These are phyloP conservation scores for Ceratocystis harringtonii DNA, from an alignment of 2,329 filamentous ascomycete genomes.

Conservation along the genomic window DNA sequence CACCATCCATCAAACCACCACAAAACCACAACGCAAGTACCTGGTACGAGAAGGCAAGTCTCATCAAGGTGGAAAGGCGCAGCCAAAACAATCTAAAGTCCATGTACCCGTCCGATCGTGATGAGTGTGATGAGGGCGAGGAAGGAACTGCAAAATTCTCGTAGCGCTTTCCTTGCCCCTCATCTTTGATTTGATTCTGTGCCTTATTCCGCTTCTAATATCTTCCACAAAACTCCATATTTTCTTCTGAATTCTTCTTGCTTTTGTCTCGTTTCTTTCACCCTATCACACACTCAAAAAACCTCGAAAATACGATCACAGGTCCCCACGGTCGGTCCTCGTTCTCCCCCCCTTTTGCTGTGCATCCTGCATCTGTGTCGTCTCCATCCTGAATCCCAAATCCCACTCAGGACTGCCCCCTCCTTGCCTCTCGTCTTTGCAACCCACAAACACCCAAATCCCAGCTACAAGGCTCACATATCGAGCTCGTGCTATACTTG, in stretches of 20 bases:
- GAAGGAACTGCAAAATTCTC: background rate
- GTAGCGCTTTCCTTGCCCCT: background rate
- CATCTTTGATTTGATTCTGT: background rate
- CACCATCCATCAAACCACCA: background rate
- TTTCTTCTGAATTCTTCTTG: background rate
- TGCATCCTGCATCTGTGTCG: background rate
- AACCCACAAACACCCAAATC: background rate
- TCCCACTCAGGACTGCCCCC: background rate
- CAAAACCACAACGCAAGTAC: background rate
- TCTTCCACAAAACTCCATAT: background rate
- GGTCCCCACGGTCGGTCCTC: background rate
- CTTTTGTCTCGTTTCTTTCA: background rate
- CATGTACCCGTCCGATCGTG: background rate
- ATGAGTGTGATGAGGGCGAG: background rate
- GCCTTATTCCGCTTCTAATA: background rate
- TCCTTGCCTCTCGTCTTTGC: too few relatives aligned
- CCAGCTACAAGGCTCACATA: background rate
- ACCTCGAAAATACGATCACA: background rate
- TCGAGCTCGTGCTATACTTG: background rate
- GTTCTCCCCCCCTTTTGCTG: background rate
- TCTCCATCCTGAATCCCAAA: slow-evolving; percentile 3
- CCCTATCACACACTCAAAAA: background rate
- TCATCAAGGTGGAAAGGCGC: background rate
- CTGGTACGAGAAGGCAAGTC: background rate
- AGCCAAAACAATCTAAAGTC: background rate